These are phyloP conservation scores for Aspergillus persii DNA, from an alignment of 2,329 filamentous ascomycete species.

Conservation along the genomic window DNA sequence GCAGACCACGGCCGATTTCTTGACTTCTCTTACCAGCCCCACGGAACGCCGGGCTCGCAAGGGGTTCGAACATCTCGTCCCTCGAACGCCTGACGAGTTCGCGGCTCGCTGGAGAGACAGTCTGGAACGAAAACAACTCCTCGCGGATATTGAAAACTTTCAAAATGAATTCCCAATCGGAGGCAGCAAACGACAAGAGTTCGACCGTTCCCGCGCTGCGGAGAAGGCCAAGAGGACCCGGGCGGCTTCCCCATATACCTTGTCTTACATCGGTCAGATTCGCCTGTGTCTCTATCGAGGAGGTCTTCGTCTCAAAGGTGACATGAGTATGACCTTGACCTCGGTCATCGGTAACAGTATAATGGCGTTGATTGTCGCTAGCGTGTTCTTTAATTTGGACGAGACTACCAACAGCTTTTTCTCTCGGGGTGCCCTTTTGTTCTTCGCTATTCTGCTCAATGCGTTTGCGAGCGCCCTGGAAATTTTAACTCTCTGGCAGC, in stretches of 20 bases:
- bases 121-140: constrained; percentile 41
- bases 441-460: constrained; percentile 83
- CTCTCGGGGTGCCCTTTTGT: constrained; percentile 71
- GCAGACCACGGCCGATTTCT: constrained; percentile 67
- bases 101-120: constrained; percentile 55
- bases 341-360: constrained; percentile 64
- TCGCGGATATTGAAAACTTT: constrained; percentile 41
- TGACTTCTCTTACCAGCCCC: constrained; percentile 66
- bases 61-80: constrained; percentile 62
- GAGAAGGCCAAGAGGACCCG: constrained; percentile 49
- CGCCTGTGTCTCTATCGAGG: constrained; percentile 76
- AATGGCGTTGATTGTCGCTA: constrained; percentile 73
- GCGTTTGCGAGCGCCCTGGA: constrained; percentile 75
- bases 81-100: constrained; percentile 69
- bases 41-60: constrained; percentile 53
- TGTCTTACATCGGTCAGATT: constrained; percentile 74
- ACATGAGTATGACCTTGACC: constrained; percentile 69
- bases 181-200: constrained; percentile 34
- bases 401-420: constrained; percentile 68
- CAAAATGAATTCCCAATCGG: constrained; percentile 36
- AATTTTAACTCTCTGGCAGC: constrained; percentile 79
- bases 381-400: constrained; percentile 75
- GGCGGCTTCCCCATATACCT: constrained; percentile 71
- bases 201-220: constrained; percentile 37
- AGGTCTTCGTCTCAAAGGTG: constrained; percentile 69